These are phyloP conservation scores for Myriosclerotinia duriaeana DNA, from an alignment of 2,329 filamentous ascomycete species.

Conservation along the genomic window DNA sequence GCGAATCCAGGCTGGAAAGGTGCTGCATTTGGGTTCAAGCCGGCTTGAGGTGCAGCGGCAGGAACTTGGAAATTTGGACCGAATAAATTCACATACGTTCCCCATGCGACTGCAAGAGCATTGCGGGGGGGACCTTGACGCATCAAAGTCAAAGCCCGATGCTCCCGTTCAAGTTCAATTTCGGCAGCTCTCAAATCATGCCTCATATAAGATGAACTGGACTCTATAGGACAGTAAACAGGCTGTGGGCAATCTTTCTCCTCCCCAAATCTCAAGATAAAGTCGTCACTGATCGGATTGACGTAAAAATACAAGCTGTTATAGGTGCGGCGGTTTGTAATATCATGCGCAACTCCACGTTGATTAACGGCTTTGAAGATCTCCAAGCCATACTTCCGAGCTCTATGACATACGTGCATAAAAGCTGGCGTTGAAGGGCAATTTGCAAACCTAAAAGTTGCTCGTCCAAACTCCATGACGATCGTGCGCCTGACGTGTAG, in stretches of 20 bases:
- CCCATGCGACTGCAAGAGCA: background rate
- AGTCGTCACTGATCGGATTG: background rate
- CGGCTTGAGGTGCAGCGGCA: no score
- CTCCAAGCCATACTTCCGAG: background rate
- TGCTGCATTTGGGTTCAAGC: no score
- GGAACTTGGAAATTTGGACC: no score
- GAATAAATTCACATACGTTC: background rate
- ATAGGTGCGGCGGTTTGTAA: background rate
- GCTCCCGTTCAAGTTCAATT: background rate
- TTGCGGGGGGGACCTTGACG: accelerated
- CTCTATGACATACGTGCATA: background rate
- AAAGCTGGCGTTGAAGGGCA: conserved; percentile 7
- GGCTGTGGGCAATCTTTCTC: background rate
- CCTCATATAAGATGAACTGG: background rate
- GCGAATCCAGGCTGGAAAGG: background rate
- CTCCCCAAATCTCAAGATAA: conserved; percentile 7
- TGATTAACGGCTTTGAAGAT: background rate
- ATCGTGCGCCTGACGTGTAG: background rate
- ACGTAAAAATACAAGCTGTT: background rate
- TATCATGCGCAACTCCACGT: background rate
- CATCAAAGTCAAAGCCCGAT: accelerated
- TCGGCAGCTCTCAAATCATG: background rate
- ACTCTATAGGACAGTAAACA: background rate
- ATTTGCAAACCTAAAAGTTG: background rate
- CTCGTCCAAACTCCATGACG: background rate